Base-by-base conservation (phyloP, 2,329 filamentous ascomycete species). In the Cladosporium cucumerinum region DNA sequence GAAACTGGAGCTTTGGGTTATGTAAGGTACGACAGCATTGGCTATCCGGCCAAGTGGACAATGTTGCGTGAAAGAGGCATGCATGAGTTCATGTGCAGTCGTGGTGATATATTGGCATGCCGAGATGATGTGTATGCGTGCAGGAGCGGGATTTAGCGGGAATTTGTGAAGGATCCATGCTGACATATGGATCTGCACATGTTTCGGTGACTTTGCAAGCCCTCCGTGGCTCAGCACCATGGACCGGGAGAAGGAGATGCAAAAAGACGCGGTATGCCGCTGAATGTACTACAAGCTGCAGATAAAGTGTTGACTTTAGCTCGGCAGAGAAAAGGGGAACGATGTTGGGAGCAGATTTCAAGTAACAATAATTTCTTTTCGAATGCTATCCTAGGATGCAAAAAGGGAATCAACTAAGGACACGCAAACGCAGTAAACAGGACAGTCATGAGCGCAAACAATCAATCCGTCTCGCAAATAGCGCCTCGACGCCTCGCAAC, bases 401-500 rank as follows among this genome's bases (percentile, higher is more conserved):
- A 39, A 52, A 39, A 39, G 26, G 30, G 18, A 54, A 46, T 39
- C 60, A 55, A 48, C n/a, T 23, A 61, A 55, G 10, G n/a, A 21
- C 8, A 21, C n/a, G 54, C 60, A 28, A 30, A 55, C 49, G 34
- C 49, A 62, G 34, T 46, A 39, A 61, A 61, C 58, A 61, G 28
- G 25, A 36, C 36, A 58, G 52, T 7, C 58, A 61, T 36, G 46
- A 51, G 43, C 21, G 18, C 39, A 32, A 59, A 10, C 39, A 48
- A 59, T 18, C 39, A 54, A 34, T 18, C 18, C 12, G 28, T 25
- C 43, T 49, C 21, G n/a, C 25, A 28, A 62, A 55, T 39, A 54
- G 60, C 60, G 60, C 60, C 60, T 25, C 16, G 60, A 62, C 60
- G 49, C 60, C 60, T 55, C 60, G 60, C 60, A 62, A 62, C 60